A percentile compares a stretch with the other conserved stretches of the same genome.
Evolutionary conservation across 768 basidiomycete genomes (phyloP).

Genomic region (Lactarius psammicola): DNA sequence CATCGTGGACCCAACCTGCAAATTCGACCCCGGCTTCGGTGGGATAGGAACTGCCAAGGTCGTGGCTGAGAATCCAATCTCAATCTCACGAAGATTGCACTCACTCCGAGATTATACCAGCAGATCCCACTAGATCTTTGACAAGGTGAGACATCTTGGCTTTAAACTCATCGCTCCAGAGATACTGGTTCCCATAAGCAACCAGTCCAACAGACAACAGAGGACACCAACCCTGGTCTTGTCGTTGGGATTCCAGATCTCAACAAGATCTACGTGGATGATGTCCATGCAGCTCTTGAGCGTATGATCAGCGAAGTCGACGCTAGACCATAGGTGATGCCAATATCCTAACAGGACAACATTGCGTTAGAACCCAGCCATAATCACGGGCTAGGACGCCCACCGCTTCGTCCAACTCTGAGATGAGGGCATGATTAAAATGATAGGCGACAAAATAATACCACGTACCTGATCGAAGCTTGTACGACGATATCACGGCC

Average conservation of each 20-base stretch:
- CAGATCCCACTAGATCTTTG: not conserved
- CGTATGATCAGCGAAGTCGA: not conserved
- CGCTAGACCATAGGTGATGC: conserved; percentile 6
- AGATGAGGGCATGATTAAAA: not conserved
- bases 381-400: not conserved
- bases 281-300: conserved; percentile 3
- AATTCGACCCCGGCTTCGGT: not conserved
- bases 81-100: not conserved
- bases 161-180: not conserved
- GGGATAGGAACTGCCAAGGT: not conserved
- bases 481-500: no score
- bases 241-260: no score
- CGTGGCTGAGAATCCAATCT: not conserved
- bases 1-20: no score
- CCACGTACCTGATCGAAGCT: conserved; percentile 11
- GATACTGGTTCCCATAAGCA: conserved; percentile 8
- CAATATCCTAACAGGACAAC: not conserved
- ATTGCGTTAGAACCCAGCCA: not conserved
- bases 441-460: not conserved
- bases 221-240: conserved; percentile 1
- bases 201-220: not conserved
- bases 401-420: conserved; percentile 5
- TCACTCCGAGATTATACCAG: not conserved
- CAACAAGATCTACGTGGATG: no score
- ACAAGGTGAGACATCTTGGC: conserved; percentile 5